phyloP scores from a whole-genome alignment of 306 rosid species.

The Potentilla sterilis region DNA sequence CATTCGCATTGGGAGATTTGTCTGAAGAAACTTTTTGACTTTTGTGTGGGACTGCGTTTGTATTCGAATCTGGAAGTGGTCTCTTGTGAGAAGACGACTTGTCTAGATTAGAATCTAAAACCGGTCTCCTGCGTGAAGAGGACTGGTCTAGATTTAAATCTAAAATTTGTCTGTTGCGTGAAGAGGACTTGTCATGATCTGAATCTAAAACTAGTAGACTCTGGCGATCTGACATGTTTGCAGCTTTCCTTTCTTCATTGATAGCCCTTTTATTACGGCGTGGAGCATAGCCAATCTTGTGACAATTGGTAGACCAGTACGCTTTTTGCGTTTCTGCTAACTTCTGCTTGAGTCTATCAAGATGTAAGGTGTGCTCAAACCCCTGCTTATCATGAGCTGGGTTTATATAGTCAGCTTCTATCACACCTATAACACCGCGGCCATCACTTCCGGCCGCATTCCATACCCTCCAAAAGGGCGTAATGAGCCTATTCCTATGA shows the following conservation, averaged over 20 bases:
- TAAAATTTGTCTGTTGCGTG: constrained; percentile 14
- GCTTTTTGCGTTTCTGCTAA: constrained; percentile 71
- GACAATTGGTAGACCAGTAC: constrained; percentile 62
- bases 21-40: constrained; percentile 16
- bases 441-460: constrained; percentile 96
- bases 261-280: constrained; percentile 28
- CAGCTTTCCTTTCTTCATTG: constrained; percentile 30
- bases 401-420: constrained; percentile 94
- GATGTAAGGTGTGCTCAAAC: constrained; percentile 89
- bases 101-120: too few species aligned
- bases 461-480: constrained; percentile 99
- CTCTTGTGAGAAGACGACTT: neutral
- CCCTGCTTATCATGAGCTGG: constrained; percentile 99
- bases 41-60: neutral
- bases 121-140: too few species aligned
- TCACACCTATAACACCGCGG: constrained; percentile 87
- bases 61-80: neutral
- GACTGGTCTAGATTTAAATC: neutral
- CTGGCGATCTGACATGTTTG: constrained; percentile 29
- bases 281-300: constrained; percentile 73
- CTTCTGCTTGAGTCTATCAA: constrained; percentile 69
- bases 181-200: neutral
- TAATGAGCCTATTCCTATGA: constrained; percentile 91
- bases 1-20: constrained; percentile 29
- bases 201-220: constrained; percentile 14